phyloP scores from a whole-genome alignment of 2,329 filamentous ascomycete species.

The Fusarium haematococcum region DNA sequence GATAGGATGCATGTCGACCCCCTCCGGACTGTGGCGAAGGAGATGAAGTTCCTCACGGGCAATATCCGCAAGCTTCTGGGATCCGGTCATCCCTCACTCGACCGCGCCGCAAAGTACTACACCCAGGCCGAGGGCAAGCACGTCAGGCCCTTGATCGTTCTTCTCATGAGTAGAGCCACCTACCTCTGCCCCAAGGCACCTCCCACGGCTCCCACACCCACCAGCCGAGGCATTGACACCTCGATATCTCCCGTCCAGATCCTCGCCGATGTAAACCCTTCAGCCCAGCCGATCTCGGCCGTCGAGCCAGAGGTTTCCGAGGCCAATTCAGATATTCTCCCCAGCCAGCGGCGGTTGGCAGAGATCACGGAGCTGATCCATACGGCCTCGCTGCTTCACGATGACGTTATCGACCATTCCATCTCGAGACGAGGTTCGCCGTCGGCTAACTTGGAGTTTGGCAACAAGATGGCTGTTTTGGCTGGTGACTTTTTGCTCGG shows the following conservation, averaged over 20 bases:
- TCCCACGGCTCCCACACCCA: slow-evolving; percentile 54
- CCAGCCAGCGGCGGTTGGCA: slow-evolving; percentile 90
- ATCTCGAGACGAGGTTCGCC: slow-evolving; percentile 84
- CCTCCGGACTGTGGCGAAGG: slow-evolving; percentile 89
- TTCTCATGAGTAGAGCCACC: slow-evolving; percentile 96
- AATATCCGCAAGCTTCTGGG: slow-evolving; percentile 95
- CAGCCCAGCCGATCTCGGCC: slow-evolving; percentile 59
- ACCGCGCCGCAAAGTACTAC: slow-evolving; percentile 98
- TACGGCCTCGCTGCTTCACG: slow-evolving; percentile 94
- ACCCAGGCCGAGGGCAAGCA: slow-evolving; percentile 97
- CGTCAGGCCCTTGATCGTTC: slow-evolving; percentile 90
- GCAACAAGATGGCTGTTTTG: slow-evolving; percentile 98
- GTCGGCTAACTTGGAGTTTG: slow-evolving; percentile 94
- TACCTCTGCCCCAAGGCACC: slow-evolving; percentile 75
- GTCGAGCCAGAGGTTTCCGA: slow-evolving; percentile 52
- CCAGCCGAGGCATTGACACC: slow-evolving; percentile 61
- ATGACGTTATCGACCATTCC: slow-evolving; percentile 97
- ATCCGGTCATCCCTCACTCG: slow-evolving; percentile 92
- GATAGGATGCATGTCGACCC: slow-evolving; percentile 84
- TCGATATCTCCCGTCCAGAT: slow-evolving; percentile 67
- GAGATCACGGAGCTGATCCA: slow-evolving; percentile 99
- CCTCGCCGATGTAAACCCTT: slow-evolving; percentile 86
- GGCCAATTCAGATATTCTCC: slow-evolving; percentile 77
- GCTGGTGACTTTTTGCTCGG: slow-evolving; percentile 97
- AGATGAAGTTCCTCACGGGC: slow-evolving; percentile 94